Base-by-base conservation (phyloP, 495 filamentous ascomycete species). In the Talaromyces nanjingensis region DNA sequence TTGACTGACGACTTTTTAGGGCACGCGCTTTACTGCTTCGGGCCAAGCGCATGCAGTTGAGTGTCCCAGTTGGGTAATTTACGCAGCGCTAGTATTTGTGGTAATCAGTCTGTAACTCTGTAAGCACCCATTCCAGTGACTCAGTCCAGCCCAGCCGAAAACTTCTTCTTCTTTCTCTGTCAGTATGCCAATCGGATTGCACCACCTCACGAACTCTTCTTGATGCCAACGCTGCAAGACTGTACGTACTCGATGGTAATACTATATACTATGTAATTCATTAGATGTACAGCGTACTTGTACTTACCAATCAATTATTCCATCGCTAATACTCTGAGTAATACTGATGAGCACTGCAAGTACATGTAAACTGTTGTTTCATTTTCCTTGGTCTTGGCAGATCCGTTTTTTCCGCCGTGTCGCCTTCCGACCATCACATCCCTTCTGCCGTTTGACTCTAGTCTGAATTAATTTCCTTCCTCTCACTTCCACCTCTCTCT, bases 391-490 rank as follows among this genome's bases (percentile, higher is more conserved):
- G 56, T 9, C 56, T 59, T 59, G 56, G 56, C 56, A 59, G 56
- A 37, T 37, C 56, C 56, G 56, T 33, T 59, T 59, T 58, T 59
- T 14, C 53, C 53, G 53, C 53, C 53, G 53, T 22, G 16, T 56
- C 53, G 45, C 45, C 45, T 67, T 71, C 62, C 67, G 66, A 64
- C 56, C 64, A 63, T 70, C 67, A 58, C 63, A 66, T 63, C 31
- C 61, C 45, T 52, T 47, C 61, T 49, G 59, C 56, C 20, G 33
- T 18, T 45, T 22, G 9, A 27, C 27, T 47, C 3, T 25, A 34
- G 22, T 27, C 33, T 63, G 22, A 47, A 65, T 59, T 65, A 56
- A 56, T 56, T 56, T 56, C 53, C 53, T 56, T 56, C 53, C 22
- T 56, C 53, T 29, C 12, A 56, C 49, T 54, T 54, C 49, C 49